These are phyloP conservation scores for Anthoceros angustus DNA, from an alignment of 225 moss, liverwort and hornwort species.

Conservation along the genomic window DNA sequence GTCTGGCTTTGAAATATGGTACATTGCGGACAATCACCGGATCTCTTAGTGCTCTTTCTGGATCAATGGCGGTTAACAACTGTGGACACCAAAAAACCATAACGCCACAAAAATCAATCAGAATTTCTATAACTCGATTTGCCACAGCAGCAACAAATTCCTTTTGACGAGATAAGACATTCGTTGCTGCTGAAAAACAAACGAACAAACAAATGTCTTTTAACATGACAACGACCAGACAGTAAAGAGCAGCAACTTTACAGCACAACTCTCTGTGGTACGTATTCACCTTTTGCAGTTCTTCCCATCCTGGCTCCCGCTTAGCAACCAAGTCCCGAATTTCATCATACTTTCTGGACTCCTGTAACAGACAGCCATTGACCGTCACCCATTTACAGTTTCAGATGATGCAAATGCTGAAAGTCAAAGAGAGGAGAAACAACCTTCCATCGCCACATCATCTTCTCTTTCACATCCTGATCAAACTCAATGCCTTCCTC, in stretches of 20 bases:
- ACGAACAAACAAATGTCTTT: background rate
- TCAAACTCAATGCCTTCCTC: constrained; percentile 47
- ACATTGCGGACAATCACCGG: constrained; percentile 58
- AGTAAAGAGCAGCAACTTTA: too few relatives aligned
- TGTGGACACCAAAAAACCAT: constrained; percentile 14
- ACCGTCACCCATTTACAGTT: background rate
- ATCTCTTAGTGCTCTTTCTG: constrained; percentile 57
- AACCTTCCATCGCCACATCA: constrained; percentile 53
- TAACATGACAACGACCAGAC: too few relatives aligned
- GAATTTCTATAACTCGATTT: background rate
- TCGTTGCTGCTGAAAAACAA: too few relatives aligned
- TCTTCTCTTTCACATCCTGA: constrained; percentile 48
- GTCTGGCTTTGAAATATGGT: constrained; percentile 43
- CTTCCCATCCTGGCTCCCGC: constrained; percentile 75
- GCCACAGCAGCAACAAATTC: background rate
- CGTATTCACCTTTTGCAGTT: constrained; percentile 43
- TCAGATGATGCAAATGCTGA: background rate
- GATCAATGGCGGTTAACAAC: constrained; percentile 45
- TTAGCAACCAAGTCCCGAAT: constrained; percentile 45
- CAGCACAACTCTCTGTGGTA: too few relatives aligned
- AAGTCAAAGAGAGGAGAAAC: background rate
- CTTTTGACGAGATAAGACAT: background rate
- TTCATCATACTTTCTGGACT: constrained; percentile 53
- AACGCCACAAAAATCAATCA: background rate
- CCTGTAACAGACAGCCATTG: constrained; percentile 13